phyloP scores from a whole-genome alignment of 345 rosid species.

The Lenwebbia sp. region DNA sequence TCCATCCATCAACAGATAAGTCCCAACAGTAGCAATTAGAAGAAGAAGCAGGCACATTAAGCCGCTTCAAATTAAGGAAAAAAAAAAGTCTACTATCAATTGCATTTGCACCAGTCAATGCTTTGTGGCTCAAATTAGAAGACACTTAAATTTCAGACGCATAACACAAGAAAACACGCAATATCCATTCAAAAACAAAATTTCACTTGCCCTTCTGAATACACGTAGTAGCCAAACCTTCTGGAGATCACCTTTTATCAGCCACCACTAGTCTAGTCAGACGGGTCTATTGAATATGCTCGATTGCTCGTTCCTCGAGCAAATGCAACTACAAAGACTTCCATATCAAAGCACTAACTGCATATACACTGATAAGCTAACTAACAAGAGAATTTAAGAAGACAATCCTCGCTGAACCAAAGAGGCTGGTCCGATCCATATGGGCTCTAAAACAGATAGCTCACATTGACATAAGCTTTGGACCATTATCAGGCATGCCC shows the following conservation, averaged over 20 bases:
- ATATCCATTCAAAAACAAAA: background rate
- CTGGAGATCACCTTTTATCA: background rate
- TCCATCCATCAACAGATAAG: background rate
- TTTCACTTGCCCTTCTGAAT: background rate
- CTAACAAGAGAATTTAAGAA: background rate
- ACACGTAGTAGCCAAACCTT: background rate
- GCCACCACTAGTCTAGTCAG: background rate
- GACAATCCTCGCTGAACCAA: background rate
- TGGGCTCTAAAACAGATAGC: background rate
- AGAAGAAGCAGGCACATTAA: background rate
- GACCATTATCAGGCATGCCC: slow-evolving; percentile 97
- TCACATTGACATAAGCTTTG: slow-evolving; percentile 55
- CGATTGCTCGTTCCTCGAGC: background rate
- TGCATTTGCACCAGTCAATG: background rate
- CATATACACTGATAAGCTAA: background rate
- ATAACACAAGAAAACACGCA: background rate
- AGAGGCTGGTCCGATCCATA: background rate
- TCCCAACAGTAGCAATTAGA: background rate
- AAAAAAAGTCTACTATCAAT: background rate
- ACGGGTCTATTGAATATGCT: background rate
- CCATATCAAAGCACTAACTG: background rate
- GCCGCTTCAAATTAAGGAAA: background rate
- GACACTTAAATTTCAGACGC: background rate
- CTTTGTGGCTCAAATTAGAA: background rate
- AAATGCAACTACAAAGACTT: background rate